These are phyloP conservation scores for Pelargonium citronellum DNA, from an alignment of 441 rosid genomes.

Conservation along the genomic window DNA sequence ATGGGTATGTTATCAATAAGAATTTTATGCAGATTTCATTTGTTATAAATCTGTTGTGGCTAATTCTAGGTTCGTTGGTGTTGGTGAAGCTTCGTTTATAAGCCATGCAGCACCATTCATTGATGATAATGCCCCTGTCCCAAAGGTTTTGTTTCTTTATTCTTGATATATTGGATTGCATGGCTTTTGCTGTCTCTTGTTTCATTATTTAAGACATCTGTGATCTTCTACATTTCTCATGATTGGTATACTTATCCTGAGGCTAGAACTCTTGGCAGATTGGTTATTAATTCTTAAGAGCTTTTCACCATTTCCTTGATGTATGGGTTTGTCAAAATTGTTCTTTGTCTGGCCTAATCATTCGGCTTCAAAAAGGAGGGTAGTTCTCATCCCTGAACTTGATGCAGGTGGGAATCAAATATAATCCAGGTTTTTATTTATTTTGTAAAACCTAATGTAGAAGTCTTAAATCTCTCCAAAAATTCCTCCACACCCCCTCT, in stretches of 20 bases:
- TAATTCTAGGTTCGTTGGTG: conserved; percentile 76
- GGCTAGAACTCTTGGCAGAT: not conserved
- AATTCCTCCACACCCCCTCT: too few relatives aligned
- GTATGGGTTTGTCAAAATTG: conserved; percentile 1
- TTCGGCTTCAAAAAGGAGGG: not conserved
- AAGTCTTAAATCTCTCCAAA: too few relatives aligned
- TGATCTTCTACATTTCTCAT: not conserved
- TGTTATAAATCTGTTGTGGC: not conserved
- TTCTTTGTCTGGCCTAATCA: not conserved
- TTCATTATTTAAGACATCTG: not conserved
- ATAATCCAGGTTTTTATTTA: not conserved
- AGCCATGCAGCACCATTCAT: conserved; percentile 98
- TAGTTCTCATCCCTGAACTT: not conserved
- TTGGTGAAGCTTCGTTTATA: conserved; percentile 96
- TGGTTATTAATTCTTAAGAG: not conserved
- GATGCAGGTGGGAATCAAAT: not conserved
- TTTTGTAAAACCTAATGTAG: not conserved
- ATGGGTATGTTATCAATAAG: conserved; percentile 2
- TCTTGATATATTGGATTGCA: conserved; percentile 2
- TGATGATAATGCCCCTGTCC: conserved; percentile 83
- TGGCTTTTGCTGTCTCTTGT: not conserved
- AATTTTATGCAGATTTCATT: conserved; percentile 14
- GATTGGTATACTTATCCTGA: not conserved
- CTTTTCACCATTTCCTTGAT: not conserved
- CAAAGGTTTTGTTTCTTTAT: conserved; percentile 46